Base-by-base conservation (phyloP, 768 basidiomycete genomes). In the Tylopilus plumbeoviolaceoides region DNA sequence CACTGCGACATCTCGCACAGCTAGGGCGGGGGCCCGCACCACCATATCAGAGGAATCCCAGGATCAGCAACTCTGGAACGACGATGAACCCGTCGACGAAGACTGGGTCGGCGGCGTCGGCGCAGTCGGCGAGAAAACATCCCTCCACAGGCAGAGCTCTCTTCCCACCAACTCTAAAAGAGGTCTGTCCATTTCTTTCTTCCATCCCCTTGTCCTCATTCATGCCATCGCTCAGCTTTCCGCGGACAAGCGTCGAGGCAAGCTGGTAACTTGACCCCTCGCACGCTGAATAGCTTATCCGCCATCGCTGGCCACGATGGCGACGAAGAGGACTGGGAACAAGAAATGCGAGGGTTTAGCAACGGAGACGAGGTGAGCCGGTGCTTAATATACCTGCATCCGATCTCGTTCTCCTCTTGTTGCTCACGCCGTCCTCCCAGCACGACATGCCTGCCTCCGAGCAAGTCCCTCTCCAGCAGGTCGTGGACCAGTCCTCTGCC, bases 311-410 rank as follows among this genome's bases (percentile, higher is more conserved):
- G 89, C 39, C 86, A 89, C 62, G 90, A 93, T 60, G 89, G 85
- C 59, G 90, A 91, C 55, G 90, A 93, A 66, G 90, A 91, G 58
- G 87, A 89, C 51, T 93, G 91, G 91, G 87, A 89, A 67, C 73
- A 77, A 40, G 82, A 83, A 38, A 77, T 85, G 69, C 70, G 76
- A 18, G 79, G 76, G 70, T 71, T 80, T 66, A 72, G 74, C 12
- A 74, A 81, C 53, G 85, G 84, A 48, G 87, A 88, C 30, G 87
- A 89, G 71, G 89, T 88, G 56, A 58, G 72, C 63, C 21, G 30
- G 39, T 44, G 15, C 50, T 51, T 27, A 23, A 38, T 59, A 47
- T 48, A 40, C 39, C 44, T 45, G 18, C 6, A 7, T 25, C 48
- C 42, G 36, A 45, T 46, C 21, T 10, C 39, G 39, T 11, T 53